Percentiles rank a stretch among this genome's conserved stretches.
These are phyloP conservation scores for Cicer cuneatum DNA, from an alignment of 306 rosid genomes.

Conservation along the genomic window DNA sequence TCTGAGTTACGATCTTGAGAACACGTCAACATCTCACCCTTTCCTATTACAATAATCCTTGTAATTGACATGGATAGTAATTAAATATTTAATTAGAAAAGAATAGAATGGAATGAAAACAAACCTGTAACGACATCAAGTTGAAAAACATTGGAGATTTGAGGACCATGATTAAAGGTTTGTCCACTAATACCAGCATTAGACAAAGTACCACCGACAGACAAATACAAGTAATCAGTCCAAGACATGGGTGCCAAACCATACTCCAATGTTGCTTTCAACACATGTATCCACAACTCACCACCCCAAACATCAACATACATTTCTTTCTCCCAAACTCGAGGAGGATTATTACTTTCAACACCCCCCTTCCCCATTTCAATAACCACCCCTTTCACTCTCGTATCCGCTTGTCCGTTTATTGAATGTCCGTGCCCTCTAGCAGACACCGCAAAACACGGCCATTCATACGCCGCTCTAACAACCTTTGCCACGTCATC, in stretches of 20 bases:
- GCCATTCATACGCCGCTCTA: slow-evolving; percentile 51
- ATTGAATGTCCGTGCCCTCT: slow-evolving; percentile 98
- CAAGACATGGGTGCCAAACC: slow-evolving; percentile 92
- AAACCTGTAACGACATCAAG: slow-evolving; percentile 94
- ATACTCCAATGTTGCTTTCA: slow-evolving; percentile 59
- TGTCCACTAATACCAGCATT: slow-evolving; percentile 97
- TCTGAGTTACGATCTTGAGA: slow-evolving; percentile 76
- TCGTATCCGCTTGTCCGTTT: slow-evolving; percentile 79
- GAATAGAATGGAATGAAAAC: no score
- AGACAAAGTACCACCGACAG: slow-evolving; percentile 96
- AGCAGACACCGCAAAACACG: slow-evolving; percentile 71
- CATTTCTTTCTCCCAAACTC: slow-evolving; percentile 55
- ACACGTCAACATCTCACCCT: slow-evolving; percentile 84
- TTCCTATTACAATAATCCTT: no score
- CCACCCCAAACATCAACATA: slow-evolving; percentile 97
- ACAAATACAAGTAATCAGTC: slow-evolving; percentile 91
- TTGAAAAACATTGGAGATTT: slow-evolving; percentile 71
- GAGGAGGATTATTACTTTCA: neutral
- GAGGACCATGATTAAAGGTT: slow-evolving; percentile 94
- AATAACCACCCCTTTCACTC: slow-evolving; percentile 68
- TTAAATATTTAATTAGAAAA: no score
- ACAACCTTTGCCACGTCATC: slow-evolving; percentile 62
- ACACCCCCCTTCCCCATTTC: slow-evolving; percentile 55
- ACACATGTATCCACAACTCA: slow-evolving; percentile 79
- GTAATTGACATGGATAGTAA: no score